These are phyloP conservation scores for Nakazawaea populi DNA, from an alignment of 805 yeast genomes.

Conservation along the genomic window DNA sequence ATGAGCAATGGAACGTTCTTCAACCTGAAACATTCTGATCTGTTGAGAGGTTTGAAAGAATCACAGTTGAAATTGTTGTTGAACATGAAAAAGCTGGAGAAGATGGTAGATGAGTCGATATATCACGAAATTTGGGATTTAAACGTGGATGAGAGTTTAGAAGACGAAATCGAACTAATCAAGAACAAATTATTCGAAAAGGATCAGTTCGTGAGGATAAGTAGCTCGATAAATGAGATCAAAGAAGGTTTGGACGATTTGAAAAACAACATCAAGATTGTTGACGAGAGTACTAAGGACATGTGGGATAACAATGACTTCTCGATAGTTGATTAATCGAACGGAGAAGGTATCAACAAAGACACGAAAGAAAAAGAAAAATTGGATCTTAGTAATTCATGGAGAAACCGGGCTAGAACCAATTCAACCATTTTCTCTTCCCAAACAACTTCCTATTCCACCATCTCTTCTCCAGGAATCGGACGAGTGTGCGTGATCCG, in stretches of 20 bases:
- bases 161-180: constrained; percentile 6
- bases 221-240: constrained; percentile 43
- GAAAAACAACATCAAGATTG: constrained; percentile 41
- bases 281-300: constrained; percentile 37
- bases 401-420: too few species aligned
- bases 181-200: constrained; percentile 34
- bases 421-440: too few species aligned
- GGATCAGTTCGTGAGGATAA: constrained; percentile 46
- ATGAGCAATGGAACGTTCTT: constrained; percentile 41
- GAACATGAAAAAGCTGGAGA: constrained; percentile 28
- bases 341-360: too few species aligned
- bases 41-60: constrained; percentile 45
- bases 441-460: too few species aligned
- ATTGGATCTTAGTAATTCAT: too few species aligned
- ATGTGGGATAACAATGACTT: constrained; percentile 30
- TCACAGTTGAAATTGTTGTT: constrained; percentile 47
- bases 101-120: constrained; percentile 20
- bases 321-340: not conserved
- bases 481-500: not conserved
- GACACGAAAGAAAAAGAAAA: too few species aligned
- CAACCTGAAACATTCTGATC: constrained; percentile 42
- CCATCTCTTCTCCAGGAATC: too few species aligned
- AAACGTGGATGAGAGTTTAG: constrained; percentile 7
- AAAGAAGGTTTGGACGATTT: constrained; percentile 44
- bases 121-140: constrained; percentile 24